Evolutionary conservation across 441 rosid genomes (phyloP), one percentile per base, ranked within the genome.

Genomic region (Populus trichocarpa): DNA sequence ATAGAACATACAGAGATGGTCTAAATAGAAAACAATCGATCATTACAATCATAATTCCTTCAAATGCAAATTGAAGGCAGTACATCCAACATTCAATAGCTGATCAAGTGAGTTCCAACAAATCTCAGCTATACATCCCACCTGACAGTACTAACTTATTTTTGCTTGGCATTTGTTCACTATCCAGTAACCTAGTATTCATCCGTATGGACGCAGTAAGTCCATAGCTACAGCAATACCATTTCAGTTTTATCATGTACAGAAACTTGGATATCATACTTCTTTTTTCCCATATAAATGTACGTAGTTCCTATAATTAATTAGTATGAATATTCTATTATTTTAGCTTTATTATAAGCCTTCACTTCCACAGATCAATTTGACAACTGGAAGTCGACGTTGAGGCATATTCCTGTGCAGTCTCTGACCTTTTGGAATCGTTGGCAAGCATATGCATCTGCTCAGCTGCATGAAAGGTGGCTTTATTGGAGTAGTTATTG

Each of bases 341-440:
- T 42, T 23, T 75, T 23, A 69, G 38, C 71, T 8, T 74, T 73
- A 59, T 75, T 68, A 64, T 79, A 70, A 70, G 74, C 75, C 65
- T 76, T 91, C 87, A 93, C 87, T 92, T 92, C 99, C 99, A 94
- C 70, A 92, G 91, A 81, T 93, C 96, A 69, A 94, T 90, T 79
- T 89, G 95, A 86, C 93, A 91, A 73, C 89, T 85, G 22, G 97
- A 91, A 73, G 88, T 90, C 23, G 96, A 87, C 20, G 92, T 89
- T n/a, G 95, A 89, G 69, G 86, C 90, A 80, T 83, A 88, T 72
- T 92, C 97, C 67, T 87, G 91, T 35, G 84, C 85, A 70, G 78
- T 81, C 69, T 86, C 92, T 8, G 89, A 75, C 83, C 91, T 84
- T 75, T 80, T 89, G 6, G 87, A 66, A 68, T 87, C 90, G 63